Evolutionary conservation across 441 rosid species (phyloP).

Genomic region (Bocquillonia castaneifolia): DNA sequence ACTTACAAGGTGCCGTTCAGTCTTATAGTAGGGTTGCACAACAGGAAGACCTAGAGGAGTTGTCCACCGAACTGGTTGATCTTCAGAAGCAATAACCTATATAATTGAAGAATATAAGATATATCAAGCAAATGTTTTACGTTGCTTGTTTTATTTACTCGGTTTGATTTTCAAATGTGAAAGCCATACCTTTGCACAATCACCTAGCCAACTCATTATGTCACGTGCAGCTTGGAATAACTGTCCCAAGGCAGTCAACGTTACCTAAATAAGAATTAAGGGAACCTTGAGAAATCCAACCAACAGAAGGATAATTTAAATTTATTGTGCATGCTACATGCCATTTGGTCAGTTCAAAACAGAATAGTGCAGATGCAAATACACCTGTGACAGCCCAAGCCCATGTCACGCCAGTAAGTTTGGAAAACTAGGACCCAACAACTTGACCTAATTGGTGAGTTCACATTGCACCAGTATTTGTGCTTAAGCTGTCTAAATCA

Average conservation of each 20-base stretch:
- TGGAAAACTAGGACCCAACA: background rate
- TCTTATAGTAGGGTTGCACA: conserved; percentile 85
- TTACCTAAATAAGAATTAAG: conserved; percentile 48
- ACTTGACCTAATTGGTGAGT: background rate
- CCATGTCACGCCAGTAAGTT: background rate
- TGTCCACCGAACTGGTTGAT: conserved; percentile 83
- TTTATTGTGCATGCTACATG: background rate
- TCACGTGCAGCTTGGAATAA: conserved; percentile 89
- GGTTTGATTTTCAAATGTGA: conserved; percentile 9
- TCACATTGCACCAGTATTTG: background rate
- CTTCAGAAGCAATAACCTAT: conserved; percentile 78
- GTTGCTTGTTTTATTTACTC: conserved; percentile 1
- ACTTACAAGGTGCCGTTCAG: conserved; percentile 74
- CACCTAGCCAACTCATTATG: conserved; percentile 95
- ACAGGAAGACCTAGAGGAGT: conserved; percentile 99
- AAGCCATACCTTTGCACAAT: conserved; percentile 74
- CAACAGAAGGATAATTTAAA: background rate
- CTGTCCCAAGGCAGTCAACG: conserved; percentile 85
- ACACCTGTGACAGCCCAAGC: background rate
- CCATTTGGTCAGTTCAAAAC: background rate
- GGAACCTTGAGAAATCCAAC: conserved; percentile 14
- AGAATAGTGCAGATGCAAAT: background rate
- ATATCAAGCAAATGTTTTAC: conserved; percentile 7
- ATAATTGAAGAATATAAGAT: conserved; percentile 11
- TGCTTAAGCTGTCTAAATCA: background rate